These are phyloP conservation scores for Hirschioporus abietinus DNA, from an alignment of 768 basidiomycete species.

Conservation along the genomic window DNA sequence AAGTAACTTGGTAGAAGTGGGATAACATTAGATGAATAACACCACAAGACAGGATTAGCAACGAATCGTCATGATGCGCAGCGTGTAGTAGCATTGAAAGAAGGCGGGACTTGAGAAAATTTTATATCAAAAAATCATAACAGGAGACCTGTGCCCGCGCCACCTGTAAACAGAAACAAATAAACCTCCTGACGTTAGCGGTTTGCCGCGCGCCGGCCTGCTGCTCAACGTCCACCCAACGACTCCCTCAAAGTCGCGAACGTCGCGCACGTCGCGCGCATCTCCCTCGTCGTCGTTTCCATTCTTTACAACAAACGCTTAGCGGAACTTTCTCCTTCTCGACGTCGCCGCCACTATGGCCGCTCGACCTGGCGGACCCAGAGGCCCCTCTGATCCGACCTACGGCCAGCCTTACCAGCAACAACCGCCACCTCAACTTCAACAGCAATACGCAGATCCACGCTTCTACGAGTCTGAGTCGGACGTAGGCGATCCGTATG, in stretches of 20 bases:
- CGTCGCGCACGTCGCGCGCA: background rate
- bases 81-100: background rate
- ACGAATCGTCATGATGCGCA: background rate
- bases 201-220: conserved; percentile 2
- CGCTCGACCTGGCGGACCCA: background rate
- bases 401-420: conserved; percentile 1
- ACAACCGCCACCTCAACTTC: background rate
- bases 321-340: background rate
- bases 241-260: background rate
- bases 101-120: background rate
- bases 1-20: background rate
- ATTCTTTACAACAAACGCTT: background rate
- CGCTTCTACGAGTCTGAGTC: conserved; percentile 71
- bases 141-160: conserved; percentile 1
- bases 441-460: conserved; percentile 1
- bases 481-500: conserved; percentile 57
- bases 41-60: background rate
- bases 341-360: background rate
- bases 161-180: conserved; percentile 3
- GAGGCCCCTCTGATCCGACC: conserved; percentile 1
- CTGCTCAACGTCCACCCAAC: conserved; percentile 2
- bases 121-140: background rate
- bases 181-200: background rate
- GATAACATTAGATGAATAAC: background rate
- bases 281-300: background rate